A percentile compares a stretch with the other conserved stretches of the same genome.
phyloP scores from a whole-genome alignment of 2,329 filamentous ascomycete genomes.

The Ascochyta lentis region DNA sequence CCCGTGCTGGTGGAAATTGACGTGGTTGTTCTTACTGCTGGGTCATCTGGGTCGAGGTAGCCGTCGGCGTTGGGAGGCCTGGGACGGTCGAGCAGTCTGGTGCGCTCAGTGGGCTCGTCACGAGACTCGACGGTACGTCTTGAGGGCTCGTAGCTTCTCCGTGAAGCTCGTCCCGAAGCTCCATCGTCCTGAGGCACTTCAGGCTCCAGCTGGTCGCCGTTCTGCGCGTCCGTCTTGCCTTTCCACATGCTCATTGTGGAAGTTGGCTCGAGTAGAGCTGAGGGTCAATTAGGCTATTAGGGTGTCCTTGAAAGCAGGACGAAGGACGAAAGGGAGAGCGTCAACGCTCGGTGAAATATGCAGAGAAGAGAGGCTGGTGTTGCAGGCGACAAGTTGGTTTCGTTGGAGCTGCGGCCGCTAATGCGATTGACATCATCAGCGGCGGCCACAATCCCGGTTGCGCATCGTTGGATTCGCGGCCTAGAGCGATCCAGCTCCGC shows the following conservation, averaged over 20 bases:
- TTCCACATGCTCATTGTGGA: constrained; percentile 60
- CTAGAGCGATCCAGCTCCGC: constrained; percentile 6
- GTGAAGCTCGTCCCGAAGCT: constrained; percentile 33
- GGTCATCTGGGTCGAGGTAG: constrained; percentile 79
- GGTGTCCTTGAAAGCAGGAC: not conserved
- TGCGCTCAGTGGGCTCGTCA: constrained; percentile 66
- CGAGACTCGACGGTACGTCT: constrained; percentile 49
- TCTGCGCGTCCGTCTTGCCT: constrained; percentile 56
- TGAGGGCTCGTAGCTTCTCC: constrained; percentile 38
- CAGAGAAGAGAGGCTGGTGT: constrained; percentile 14
- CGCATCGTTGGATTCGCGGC: constrained; percentile 18
- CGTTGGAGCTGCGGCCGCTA: constrained; percentile 12
- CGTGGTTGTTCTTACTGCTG: constrained; percentile 67
- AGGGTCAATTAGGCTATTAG: constrained; percentile 4
- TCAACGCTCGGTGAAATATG: constrained; percentile 5
- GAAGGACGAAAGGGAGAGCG: constrained; percentile 2
- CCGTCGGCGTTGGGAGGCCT: constrained; percentile 62
- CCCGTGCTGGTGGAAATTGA: not conserved
- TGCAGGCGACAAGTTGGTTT: constrained; percentile 18
- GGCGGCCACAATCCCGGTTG: constrained; percentile 17
- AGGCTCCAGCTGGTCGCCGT: constrained; percentile 44
- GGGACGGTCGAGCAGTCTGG: constrained; percentile 68
- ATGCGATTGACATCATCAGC: constrained; percentile 12
- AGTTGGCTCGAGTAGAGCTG: constrained; percentile 22
- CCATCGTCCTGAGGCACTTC: constrained; percentile 29